Base-by-base conservation (phyloP, 306 rosid species). In the Crataegus laevigata region DNA sequence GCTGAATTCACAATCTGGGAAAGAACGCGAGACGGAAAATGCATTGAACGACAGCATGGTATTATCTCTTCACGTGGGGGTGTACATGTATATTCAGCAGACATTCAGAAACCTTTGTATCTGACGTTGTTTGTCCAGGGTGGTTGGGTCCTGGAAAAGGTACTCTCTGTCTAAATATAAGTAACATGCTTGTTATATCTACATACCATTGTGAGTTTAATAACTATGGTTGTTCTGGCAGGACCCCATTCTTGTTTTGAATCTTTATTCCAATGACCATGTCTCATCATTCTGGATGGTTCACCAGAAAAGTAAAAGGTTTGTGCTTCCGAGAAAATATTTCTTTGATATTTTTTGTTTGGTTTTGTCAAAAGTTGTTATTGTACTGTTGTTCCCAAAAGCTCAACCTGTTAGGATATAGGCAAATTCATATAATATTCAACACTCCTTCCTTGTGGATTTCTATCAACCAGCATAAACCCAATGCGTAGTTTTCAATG, bases 121-220 rank as follows among this genome's bases (percentile, higher is more conserved):
- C 92, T 94, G 74, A 86, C 90, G 59, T 84, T 92, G 84, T 78
- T 79, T 71, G 91, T 94, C 78, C 87, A 90, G 85, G 96, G 88
- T 77, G 97, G 91, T 80, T 94, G 99, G 99, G 81, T 84, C 74
- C 78, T 92, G 91, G 99, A 94, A 83, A 94, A 92, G 99, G 99
- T 89, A 74, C 81, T 80, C 68, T 68, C 64, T 40, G 38, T 75
- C 76, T 80, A 42, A 43, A 32, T 78, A 68, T 68, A 45, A 61
- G 54, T n/a, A 32, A 62, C 40, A 6, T 25, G n/a, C 72, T 69
- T 62, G 40, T 45, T 19, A 17, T 76, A 59, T 42, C 36, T 69
- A 40, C 55, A 67, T 59, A 42, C 3, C 47, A 54, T 34, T 59
- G 28, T 50, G 18, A 30, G 68, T 55, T 9, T 10, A 63, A 64